These are phyloP conservation scores for Cryptococcus wingfieldii DNA, from an alignment of 1,284 basidiomycete genomes.

Conservation along the genomic window DNA sequence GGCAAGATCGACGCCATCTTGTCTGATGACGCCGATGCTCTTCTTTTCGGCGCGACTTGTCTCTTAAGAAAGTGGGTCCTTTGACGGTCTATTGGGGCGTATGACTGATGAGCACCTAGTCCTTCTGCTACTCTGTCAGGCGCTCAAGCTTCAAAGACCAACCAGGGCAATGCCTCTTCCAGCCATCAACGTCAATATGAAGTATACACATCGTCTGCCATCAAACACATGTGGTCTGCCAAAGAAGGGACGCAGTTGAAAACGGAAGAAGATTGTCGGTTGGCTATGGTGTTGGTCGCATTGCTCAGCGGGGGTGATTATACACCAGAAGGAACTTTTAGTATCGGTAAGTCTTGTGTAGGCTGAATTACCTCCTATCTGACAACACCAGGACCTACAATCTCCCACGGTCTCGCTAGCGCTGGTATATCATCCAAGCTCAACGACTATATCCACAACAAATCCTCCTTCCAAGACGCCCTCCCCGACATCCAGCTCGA, in stretches of 20 bases:
- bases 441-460: conserved; percentile 55
- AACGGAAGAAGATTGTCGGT: conserved; percentile 54
- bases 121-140: conserved; percentile 66
- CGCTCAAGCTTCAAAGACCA: conserved; percentile 18
- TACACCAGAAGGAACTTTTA: conserved; percentile 53
- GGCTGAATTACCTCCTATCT: not conserved
- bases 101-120: not conserved
- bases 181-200: conserved; percentile 70
- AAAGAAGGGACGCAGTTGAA: conserved; percentile 24
- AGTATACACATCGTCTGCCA: conserved; percentile 58
- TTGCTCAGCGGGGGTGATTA: conserved; percentile 90
- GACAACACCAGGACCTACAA: conserved; percentile 30
- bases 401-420: conserved; percentile 16
- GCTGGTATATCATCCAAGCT: conserved; percentile 51
- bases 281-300: conserved; percentile 79
- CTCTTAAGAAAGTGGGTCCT: conserved; percentile 68
- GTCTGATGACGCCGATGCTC: conserved; percentile 84
- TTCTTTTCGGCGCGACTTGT: conserved; percentile 79
- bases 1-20: conserved; percentile 84
- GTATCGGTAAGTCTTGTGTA: conserved; percentile 30
- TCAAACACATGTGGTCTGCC: conserved; percentile 38
- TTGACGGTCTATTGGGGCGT: not conserved
- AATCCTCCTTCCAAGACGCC: conserved; percentile 11
- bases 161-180: conserved; percentile 38
- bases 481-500: conserved; percentile 59